Evolutionary conservation across 768 basidiomycete genomes (phyloP).

Genomic region (Termitomyces sp.): DNA sequence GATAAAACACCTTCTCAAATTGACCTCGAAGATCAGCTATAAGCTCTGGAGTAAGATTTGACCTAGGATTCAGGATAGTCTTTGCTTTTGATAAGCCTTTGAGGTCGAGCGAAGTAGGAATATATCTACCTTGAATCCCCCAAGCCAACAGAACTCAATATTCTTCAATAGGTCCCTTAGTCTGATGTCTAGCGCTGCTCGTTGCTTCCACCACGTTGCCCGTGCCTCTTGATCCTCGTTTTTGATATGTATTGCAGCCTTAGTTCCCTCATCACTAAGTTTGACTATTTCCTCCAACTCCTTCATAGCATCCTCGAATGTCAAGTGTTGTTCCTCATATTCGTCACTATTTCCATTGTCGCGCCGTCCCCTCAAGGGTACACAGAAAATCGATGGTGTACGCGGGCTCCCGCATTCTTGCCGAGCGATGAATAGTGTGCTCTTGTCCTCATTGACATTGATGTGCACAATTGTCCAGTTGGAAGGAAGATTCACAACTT

Average conservation of each 20-base stretch:
- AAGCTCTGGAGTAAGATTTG: constrained; percentile 33
- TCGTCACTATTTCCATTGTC: constrained; percentile 65
- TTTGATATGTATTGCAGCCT: constrained; percentile 65
- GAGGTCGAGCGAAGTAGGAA: not conserved
- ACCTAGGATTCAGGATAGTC: constrained; percentile 58
- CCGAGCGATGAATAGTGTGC: constrained; percentile 78
- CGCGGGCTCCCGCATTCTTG: constrained; percentile 47
- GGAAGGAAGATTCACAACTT: constrained; percentile 46
- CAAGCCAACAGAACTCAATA: constrained; percentile 95
- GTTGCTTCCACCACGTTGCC: constrained; percentile 81
- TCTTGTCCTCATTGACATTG: constrained; percentile 76
- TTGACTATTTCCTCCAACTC: constrained; percentile 79
- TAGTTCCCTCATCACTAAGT: constrained; percentile 62
- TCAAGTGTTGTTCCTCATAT: constrained; percentile 64
- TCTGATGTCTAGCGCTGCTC: constrained; percentile 70
- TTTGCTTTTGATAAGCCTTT: constrained; percentile 18
- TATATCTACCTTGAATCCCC: constrained; percentile 83
- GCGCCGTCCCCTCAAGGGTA: constrained; percentile 81
- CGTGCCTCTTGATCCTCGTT: constrained; percentile 59
- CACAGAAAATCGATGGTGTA: constrained; percentile 75
- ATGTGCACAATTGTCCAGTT: constrained; percentile 86
- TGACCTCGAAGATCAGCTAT: constrained; percentile 56
- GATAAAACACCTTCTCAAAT: constrained; percentile 73
- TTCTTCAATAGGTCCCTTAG: constrained; percentile 71
- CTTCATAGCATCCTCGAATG: constrained; percentile 63